Evolutionary conservation across 129 eudicot species (phyloP).

Genomic region (Saposhnikovia divaricata): DNA sequence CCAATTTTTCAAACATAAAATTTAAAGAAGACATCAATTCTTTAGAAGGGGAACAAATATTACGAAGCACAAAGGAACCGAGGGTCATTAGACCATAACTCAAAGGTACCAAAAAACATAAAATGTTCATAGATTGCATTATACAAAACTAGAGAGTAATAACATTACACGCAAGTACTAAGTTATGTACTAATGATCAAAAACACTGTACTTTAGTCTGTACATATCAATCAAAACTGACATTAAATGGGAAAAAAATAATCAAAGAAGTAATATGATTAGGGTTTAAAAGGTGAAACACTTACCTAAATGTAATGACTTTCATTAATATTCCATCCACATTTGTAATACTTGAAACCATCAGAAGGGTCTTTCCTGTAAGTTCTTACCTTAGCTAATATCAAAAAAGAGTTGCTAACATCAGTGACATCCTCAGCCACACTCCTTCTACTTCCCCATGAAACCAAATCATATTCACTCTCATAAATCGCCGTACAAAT

Average conservation of each 20-base stretch:
- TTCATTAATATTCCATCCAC: constrained; percentile 86
- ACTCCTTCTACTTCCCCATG: constrained; percentile 27
- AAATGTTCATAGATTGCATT: not conserved
- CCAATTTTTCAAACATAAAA: too few species aligned
- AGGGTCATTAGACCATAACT: too few species aligned
- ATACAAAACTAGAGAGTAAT: not conserved
- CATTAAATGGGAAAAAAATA: too few species aligned
- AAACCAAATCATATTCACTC: constrained; percentile 16
- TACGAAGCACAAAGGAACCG: too few species aligned
- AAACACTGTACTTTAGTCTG: too few species aligned
- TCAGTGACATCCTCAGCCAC: constrained; percentile 25
- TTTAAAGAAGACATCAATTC: too few species aligned
- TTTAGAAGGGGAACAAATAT: too few species aligned
- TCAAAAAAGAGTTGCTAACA: constrained; percentile 44
- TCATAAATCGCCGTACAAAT: not conserved
- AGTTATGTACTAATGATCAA: too few species aligned
- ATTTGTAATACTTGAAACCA: constrained; percentile 47
- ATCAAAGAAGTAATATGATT: not conserved
- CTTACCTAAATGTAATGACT: constrained; percentile 64
- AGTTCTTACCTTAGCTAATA: constrained; percentile 66
- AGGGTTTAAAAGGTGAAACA: not conserved
- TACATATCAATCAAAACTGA: too few species aligned
- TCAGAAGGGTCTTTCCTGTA: constrained; percentile 65
- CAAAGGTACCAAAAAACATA: not conserved
- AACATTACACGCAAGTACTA: not conserved